Evolutionary conservation across 2,329 filamentous ascomycete genomes (phyloP), one percentile per base, ranked within the genome.

Genomic region (Apiospora hydei): DNA sequence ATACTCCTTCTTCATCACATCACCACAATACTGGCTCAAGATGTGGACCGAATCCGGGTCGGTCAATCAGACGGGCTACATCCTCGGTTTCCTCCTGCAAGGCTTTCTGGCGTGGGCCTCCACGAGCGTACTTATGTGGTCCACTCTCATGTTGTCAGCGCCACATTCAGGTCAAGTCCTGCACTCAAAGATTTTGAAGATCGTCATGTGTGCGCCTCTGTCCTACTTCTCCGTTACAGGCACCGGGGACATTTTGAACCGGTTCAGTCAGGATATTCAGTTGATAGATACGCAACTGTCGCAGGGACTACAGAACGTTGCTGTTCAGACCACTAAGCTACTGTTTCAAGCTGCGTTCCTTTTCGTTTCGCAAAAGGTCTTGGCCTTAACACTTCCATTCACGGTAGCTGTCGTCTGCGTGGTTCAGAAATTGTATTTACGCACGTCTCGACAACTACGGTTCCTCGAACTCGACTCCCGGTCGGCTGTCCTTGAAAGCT

Each of bases 381-480:
- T 88, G 0, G 82, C 82, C 0, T 78, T 85, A 1, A 82, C 82
- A 0, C 81, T 89, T n/a, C 88, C 88, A 0, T 71, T 85, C 4
- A 82, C 85, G 4, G 71, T 84, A 7, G 72, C 78, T 2, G 74
- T 84, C 0, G 77, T 87, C 1, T 89, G 86, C 71, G 53, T 81
- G 0, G 80, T 89, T 3, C 87, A 88, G 72, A 86, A 83, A 66
- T 77, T 86, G 38, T 89, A 89, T 72, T 81, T 91, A 0, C 83
- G 85, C 7, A 90, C 88, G 0, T 89, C 88, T 0, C 84, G 88
- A 0, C 89, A 90, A 74, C 79, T 91, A 3, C 85, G 88, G 49
- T 83, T 87, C 16, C 77, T 90, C 41, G 88, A 90, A 68, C 81
- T 90, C 0, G 87, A 90, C 74, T 84, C 87, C 0, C 85, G 85